Evolutionary conservation across 192 early-diverging fungal genomes (phyloP), one percentile per base, ranked within the genome.

Genomic region (Backusella morwellensis): DNA sequence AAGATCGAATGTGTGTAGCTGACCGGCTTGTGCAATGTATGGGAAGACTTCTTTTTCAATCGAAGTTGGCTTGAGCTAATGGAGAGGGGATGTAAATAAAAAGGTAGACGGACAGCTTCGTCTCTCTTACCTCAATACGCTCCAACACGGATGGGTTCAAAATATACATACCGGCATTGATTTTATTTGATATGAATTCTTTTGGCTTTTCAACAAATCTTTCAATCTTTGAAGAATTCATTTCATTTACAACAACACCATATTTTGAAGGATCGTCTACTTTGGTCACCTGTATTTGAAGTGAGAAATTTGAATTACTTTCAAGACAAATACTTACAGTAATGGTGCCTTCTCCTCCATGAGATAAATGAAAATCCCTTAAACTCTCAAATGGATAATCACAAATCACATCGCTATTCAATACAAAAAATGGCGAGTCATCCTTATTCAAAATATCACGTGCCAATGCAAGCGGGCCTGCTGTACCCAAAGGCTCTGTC

Each of bases 11-110:
- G 94, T 90, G 88, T 98, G 96, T 67, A 99, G 89, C 86, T 97
- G 91, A 32, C 78, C 75, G 75, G 96, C 98, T 6, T 80, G 73
- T 8, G 97, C 97, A 92, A 99, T 97, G 74, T 71, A 75, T 26
- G 98, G 98, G 90, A 99, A 99, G 11, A 97, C 88, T 81, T 98
- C 97, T 85, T 95, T 97, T 85, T 99, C 98, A 76, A 99, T 99
- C 42, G 96, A 98, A 21, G 96, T 99, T 35, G 98, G 98, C 80
- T 90, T 91, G 75, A 95, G 91, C 90, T 95, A 72, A 11, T 40
- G 8, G 38, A 8, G 1, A 8, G 36, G 6, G 11, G 4, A 35
- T 11, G 68, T 42, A 77, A 23, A 77, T 15, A 76, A 19, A 50
- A 19, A n/a, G 6, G 35, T 21, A 36, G 32, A 36, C 4, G 1